These are phyloP conservation scores for Spathaspora passalidarum DNA, from an alignment of 805 yeast genomes.

Conservation along the genomic window DNA sequence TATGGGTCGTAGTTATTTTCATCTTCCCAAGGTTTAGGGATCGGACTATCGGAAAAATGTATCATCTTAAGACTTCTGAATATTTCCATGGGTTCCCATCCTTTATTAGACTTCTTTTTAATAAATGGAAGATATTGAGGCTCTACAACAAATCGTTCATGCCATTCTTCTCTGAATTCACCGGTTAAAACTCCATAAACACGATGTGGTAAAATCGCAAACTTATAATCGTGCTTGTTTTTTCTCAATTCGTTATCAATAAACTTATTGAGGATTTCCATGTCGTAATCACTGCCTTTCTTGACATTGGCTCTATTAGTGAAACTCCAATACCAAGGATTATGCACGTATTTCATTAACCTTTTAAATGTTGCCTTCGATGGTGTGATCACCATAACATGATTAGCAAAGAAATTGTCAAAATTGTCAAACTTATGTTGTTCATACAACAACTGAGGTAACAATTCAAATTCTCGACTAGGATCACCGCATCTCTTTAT, in stretches of 20 bases:
- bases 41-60: conserved; percentile 66
- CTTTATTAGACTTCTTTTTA: conserved; percentile 12
- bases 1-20: conserved; percentile 21
- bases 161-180: conserved; percentile 39
- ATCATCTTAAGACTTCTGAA: conserved; percentile 39
- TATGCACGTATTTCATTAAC: conserved; percentile 19
- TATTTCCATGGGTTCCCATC: conserved; percentile 32
- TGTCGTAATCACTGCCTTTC: conserved; percentile 43
- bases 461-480: conserved; percentile 9
- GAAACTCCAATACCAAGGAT: conserved; percentile 30
- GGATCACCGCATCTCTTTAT: conserved; percentile 3
- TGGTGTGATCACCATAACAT: conserved; percentile 63
- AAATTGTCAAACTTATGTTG: conserved; percentile 26
- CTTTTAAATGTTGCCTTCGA: conserved; percentile 21
- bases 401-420: conserved; percentile 36
- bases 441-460: conserved; percentile 19
- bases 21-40: conserved; percentile 62
- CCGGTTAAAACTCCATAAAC: conserved; percentile 51
- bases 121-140: conserved; percentile 40
- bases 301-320: conserved; percentile 19
- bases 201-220: conserved; percentile 47
- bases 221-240: conserved; percentile 9
- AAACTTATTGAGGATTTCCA: conserved; percentile 49
- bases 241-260: conserved; percentile 21
- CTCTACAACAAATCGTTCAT: conserved; percentile 40